These are phyloP conservation scores for Hericium rajendrae DNA, from an alignment of 768 basidiomycete species.

Conservation along the genomic window DNA sequence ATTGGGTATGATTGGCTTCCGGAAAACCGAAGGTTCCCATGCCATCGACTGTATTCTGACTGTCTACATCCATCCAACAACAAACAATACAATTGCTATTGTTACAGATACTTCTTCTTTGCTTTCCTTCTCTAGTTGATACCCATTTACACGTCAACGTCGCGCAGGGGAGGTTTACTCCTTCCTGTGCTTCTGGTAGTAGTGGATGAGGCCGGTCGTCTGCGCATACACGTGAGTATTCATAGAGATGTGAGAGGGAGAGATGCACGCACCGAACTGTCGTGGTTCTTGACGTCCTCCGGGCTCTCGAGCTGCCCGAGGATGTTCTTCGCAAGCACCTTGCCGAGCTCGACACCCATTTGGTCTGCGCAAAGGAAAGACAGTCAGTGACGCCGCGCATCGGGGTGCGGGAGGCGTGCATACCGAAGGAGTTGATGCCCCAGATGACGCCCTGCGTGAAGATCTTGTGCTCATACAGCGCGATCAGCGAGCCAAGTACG, in stretches of 20 bases:
- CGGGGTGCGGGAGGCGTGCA: constrained; percentile 12
- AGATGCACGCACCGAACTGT: constrained; percentile 52
- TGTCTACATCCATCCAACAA: too few relatives aligned
- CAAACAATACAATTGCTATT: too few relatives aligned
- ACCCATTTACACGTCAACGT: too few relatives aligned
- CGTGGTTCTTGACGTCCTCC: constrained; percentile 76
- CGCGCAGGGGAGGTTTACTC: constrained; percentile 32
- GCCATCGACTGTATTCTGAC: too few relatives aligned
- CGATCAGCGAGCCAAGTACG: constrained; percentile 81
- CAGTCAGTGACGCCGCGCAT: background rate
- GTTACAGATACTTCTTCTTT: too few relatives aligned
- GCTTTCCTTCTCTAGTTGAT: too few relatives aligned
- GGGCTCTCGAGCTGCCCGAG: constrained; percentile 78
- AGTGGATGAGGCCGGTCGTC: constrained; percentile 96
- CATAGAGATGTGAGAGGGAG: background rate
- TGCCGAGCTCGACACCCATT: constrained; percentile 99
- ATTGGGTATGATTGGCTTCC: too few relatives aligned
- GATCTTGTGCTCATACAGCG: constrained; percentile 97
- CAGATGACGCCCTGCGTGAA: constrained; percentile 95
- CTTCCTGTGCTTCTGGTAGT: constrained; percentile 85
- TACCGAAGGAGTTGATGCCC: constrained; percentile 98
- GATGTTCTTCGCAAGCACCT: constrained; percentile 95
- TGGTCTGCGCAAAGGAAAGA: constrained; percentile 49
- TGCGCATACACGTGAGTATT: constrained; percentile 20
- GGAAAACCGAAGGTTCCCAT: too few relatives aligned